Percentiles rank a stretch among this genome's conserved stretches.
phyloP scores from a whole-genome alignment of 208 protist species.

The Trypanosoma grayi region DNA sequence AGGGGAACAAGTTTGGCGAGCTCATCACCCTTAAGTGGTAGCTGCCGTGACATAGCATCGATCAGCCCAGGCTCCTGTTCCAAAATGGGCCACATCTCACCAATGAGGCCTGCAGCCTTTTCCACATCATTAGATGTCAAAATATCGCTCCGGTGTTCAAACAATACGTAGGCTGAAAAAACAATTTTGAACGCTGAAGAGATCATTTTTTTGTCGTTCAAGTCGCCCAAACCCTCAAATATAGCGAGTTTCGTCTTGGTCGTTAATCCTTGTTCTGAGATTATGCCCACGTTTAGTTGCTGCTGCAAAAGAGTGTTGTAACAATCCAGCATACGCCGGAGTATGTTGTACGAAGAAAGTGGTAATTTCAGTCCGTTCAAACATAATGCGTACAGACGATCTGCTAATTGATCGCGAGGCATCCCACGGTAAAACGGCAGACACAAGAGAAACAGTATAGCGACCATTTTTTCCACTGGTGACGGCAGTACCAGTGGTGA shows the following conservation, averaged over 20 bases:
- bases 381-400: slow-evolving; percentile 59
- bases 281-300: slow-evolving; percentile 24
- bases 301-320: slow-evolving; percentile 47
- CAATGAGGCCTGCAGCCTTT: slow-evolving; percentile 14
- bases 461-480: slow-evolving; percentile 25
- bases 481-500: slow-evolving; percentile 14
- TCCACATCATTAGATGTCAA: slow-evolving; percentile 11
- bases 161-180: slow-evolving; percentile 47
- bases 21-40: slow-evolving; percentile 72
- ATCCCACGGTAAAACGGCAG: slow-evolving; percentile 49
- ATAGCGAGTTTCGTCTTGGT: slow-evolving; percentile 35
- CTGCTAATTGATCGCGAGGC: slow-evolving; percentile 28
- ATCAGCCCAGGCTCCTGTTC: slow-evolving; percentile 42
- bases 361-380: slow-evolving; percentile 83
- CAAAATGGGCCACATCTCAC: slow-evolving; percentile 33
- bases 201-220: slow-evolving; percentile 58
- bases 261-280: slow-evolving; percentile 5
- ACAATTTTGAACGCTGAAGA: slow-evolving; percentile 50
- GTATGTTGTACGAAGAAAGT: slow-evolving; percentile 37
- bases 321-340: slow-evolving; percentile 63
- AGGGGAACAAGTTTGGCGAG: slow-evolving; percentile 48
- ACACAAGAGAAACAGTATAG: slow-evolving; percentile 40
- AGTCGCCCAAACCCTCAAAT: slow-evolving; percentile 45
- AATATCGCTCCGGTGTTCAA: slow-evolving; percentile 29
- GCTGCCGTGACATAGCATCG: slow-evolving; percentile 30